Evolutionary conservation across 352 stramenopile species (phyloP).

Genomic region (Phytophthora sojae): DNA sequence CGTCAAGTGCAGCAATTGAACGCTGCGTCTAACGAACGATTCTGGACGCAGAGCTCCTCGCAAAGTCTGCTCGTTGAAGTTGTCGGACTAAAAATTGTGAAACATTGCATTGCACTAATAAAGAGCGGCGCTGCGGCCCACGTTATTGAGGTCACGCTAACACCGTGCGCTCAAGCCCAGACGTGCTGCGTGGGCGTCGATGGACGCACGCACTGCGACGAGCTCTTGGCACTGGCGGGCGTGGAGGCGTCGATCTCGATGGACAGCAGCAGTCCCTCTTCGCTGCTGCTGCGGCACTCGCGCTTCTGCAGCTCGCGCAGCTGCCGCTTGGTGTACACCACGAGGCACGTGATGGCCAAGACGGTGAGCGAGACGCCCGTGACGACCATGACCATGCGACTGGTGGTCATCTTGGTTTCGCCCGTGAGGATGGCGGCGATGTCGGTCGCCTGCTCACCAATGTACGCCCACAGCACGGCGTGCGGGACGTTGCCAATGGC

Average conservation of each 20-base stretch:
- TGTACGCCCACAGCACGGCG: constrained; percentile 75
- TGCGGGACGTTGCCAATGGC: constrained; percentile 64
- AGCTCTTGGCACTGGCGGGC: constrained; percentile 17
- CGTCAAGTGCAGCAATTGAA: background rate
- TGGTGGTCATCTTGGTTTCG: constrained; percentile 53
- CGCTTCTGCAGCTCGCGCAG: constrained; percentile 67
- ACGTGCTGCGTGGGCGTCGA: constrained; percentile 30
- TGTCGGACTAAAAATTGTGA: background rate
- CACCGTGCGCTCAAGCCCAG: constrained; percentile 14
- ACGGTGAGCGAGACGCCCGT: constrained; percentile 53
- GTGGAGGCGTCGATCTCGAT: constrained; percentile 41
- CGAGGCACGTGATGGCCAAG: constrained; percentile 61
- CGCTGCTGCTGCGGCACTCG: constrained; percentile 60
- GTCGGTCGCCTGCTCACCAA: constrained; percentile 74
- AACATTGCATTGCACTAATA: constrained; percentile 22
- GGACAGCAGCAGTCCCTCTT: constrained; percentile 48
- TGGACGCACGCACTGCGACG: constrained; percentile 21
- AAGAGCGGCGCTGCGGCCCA: background rate
- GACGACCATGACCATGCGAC: constrained; percentile 54
- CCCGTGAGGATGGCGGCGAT: constrained; percentile 66
- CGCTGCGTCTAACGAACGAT: background rate
- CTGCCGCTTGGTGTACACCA: constrained; percentile 75
- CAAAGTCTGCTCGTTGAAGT: background rate
- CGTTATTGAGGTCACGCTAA: background rate
- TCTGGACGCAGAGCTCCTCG: background rate